Conservation (phyloP, 352 stramenopile species). For the Globisporangium camurandrum region DNA sequence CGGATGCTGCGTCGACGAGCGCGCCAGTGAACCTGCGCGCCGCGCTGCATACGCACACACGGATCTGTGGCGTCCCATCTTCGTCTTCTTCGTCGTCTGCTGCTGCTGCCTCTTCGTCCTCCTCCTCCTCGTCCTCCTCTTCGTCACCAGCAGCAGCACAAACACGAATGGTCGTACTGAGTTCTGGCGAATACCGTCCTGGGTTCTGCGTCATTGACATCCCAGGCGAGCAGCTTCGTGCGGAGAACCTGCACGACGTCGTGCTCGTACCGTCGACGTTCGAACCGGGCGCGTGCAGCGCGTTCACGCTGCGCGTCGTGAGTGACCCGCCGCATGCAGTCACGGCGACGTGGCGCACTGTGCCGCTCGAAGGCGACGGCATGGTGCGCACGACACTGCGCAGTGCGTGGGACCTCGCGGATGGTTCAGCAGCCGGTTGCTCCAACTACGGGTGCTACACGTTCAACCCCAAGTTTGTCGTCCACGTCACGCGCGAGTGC, state of each 20-base stretch:
- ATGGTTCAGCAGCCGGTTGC: conserved; percentile 59
- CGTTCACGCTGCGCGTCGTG: conserved; percentile 53
- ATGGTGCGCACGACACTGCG: conserved; percentile 33
- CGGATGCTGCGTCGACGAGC: conserved; percentile 15
- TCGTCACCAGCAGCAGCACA: too few relatives aligned
- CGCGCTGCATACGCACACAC: conserved; percentile 35
- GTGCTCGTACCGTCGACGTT: conserved; percentile 78
- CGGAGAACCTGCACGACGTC: conserved; percentile 27
- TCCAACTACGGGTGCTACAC: conserved; percentile 79
- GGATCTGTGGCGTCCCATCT: conserved; percentile 36
- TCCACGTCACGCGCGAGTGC: conserved; percentile 43
- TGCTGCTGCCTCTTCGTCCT: conserved; percentile 7
- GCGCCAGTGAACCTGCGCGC: conserved; percentile 65
- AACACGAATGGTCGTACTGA: too few relatives aligned
- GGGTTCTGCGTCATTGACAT: conserved; percentile 73
- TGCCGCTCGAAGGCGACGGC: conserved; percentile 47
- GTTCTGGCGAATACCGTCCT: conserved; percentile 69
- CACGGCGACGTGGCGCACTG: conserved; percentile 17
- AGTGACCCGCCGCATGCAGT: conserved; percentile 38
- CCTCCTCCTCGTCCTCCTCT: too few relatives aligned
- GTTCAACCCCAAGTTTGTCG: conserved; percentile 74
- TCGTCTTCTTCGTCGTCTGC: conserved; percentile 11
- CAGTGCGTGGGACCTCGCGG: conserved; percentile 43
- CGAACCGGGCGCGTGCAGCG: conserved; percentile 26
- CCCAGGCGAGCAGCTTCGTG: conserved; percentile 15